Evolutionary conservation across 2,329 filamentous ascomycete species (phyloP).

Genomic region (Trichophyton rubrum): DNA sequence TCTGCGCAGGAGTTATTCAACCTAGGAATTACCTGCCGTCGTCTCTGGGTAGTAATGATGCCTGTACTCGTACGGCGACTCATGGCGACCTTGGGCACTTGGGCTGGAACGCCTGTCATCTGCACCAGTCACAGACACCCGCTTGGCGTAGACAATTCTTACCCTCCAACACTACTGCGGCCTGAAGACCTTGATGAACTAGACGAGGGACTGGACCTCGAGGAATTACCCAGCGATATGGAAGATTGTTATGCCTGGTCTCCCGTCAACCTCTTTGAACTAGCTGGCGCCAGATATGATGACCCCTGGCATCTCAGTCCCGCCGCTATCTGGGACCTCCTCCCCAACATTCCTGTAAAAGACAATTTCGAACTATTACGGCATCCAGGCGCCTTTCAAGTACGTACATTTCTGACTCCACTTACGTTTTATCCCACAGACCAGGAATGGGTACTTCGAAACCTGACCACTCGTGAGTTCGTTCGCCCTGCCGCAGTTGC

Average conservation of each 20-base stretch:
- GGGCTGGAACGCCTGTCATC: background rate
- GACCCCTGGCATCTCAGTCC: background rate
- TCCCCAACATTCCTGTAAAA: background rate
- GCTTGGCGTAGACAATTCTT: background rate
- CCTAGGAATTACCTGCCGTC: background rate
- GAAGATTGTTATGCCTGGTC: too few species aligned
- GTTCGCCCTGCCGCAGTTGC: slow-evolving; percentile 7
- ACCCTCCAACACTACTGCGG: background rate
- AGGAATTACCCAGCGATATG: background rate
- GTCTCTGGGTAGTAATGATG: background rate
- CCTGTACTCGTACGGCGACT: background rate
- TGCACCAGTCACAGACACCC: background rate
- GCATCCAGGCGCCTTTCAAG: background rate
- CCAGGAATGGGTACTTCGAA: slow-evolving; percentile 9
- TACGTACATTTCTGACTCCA: background rate
- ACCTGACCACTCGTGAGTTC: slow-evolving; percentile 8
- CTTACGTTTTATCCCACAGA: slow-evolving; percentile 6
- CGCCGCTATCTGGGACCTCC: background rate
- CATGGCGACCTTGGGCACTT: background rate
- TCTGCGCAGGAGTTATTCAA: too few species aligned
- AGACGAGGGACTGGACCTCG: background rate
- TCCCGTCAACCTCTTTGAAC: background rate
- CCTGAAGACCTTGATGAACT: background rate
- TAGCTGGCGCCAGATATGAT: background rate
- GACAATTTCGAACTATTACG: background rate